phyloP scores from a whole-genome alignment of 371 early-diverging fungal genomes.

The Mucor ambiguus region DNA sequence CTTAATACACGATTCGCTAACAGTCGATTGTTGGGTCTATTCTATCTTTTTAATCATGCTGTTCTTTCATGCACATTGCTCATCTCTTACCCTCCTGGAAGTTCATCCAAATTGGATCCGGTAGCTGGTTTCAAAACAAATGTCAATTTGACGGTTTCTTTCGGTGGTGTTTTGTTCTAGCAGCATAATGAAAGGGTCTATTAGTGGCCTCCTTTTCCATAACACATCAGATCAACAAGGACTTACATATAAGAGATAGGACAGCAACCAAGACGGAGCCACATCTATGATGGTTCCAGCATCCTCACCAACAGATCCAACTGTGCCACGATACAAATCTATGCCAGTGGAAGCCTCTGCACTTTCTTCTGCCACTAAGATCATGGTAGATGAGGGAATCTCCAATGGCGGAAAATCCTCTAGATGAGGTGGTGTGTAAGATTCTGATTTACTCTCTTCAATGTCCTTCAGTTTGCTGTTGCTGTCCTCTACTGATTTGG shows the following conservation, averaged over 20 bases:
- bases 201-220: not conserved
- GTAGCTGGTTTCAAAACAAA: slow-evolving; percentile 77
- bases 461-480: slow-evolving; percentile 3
- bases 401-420: slow-evolving; percentile 63
- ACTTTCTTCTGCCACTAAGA: slow-evolving; percentile 81
- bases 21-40: slow-evolving; percentile 68
- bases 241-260: slow-evolving; percentile 63
- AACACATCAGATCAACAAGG: not conserved
- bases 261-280: slow-evolving; percentile 64
- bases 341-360: slow-evolving; percentile 78
- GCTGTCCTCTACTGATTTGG: slow-evolving; percentile 4
- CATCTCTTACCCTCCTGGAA: slow-evolving; percentile 60
- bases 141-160: slow-evolving; percentile 83
- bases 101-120: slow-evolving; percentile 56
- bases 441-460: slow-evolving; percentile 28
- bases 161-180: slow-evolving; percentile 64
- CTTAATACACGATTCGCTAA: slow-evolving; percentile 87
- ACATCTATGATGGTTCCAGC: slow-evolving; percentile 41
- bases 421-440: slow-evolving; percentile 48
- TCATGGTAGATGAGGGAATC: slow-evolving; percentile 68
- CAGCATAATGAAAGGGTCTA: too few species aligned
- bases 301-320: slow-evolving; percentile 58
- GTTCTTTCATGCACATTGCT: not conserved
- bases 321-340: slow-evolving; percentile 76
- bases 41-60: not conserved